A percentile compares a stretch with the other conserved stretches of the same genome.
Conservation (phyloP, 257 asterid genomes). For the Salvia splendens region DNA sequence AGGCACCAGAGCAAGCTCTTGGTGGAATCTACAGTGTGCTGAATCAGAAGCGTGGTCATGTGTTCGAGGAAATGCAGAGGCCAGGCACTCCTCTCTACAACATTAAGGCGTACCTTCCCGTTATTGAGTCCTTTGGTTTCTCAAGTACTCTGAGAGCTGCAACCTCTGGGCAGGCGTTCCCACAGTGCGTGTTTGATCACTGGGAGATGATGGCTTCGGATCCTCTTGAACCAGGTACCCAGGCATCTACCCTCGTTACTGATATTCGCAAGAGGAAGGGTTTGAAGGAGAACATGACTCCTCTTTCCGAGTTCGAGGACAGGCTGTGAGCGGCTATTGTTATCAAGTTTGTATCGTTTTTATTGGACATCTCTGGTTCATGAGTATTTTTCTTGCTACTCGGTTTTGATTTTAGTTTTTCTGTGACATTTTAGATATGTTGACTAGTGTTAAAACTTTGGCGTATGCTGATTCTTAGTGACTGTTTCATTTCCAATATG, state of each 20-base stretch:
- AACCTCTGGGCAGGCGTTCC: constrained; percentile 54
- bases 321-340: constrained; percentile 32
- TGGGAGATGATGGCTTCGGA: constrained; percentile 50
- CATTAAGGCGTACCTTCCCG: constrained; percentile 28
- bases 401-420: constrained; percentile 1
- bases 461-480: no score
- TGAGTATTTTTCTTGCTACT: background rate
- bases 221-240: constrained; percentile 17
- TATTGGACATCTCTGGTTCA: no score
- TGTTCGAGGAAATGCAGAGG: constrained; percentile 51
- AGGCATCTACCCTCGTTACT: constrained; percentile 36
- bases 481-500: no score
- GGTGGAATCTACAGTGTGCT: constrained; percentile 49
- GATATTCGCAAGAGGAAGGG: constrained; percentile 53
- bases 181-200: constrained; percentile 51
- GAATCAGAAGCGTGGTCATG: constrained; percentile 52
- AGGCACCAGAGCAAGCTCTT: constrained; percentile 25
- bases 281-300: constrained; percentile 54
- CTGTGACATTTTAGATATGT: no score
- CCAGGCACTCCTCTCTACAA: constrained; percentile 30
- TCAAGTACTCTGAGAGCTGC: constrained; percentile 47
- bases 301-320: constrained; percentile 46
- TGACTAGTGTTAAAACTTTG: no score
- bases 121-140: constrained; percentile 33
- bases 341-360: background rate